phyloP scores from a whole-genome alignment of 306 rosid species.

The Vigna reflexopilosa region DNA sequence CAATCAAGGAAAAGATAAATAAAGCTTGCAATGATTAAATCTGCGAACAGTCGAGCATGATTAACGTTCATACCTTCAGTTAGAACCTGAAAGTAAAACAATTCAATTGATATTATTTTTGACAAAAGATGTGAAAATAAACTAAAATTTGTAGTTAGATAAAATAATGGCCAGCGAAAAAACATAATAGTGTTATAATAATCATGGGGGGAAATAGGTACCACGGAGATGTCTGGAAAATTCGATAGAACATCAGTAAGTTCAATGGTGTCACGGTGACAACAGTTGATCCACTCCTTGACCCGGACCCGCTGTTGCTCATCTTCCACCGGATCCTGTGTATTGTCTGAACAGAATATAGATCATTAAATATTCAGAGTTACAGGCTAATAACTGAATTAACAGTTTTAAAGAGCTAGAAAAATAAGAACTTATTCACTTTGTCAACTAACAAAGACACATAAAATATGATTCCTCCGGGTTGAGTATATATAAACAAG shows the following conservation, averaged over 20 bases:
- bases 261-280: conserved; percentile 69
- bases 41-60: conserved; percentile 29
- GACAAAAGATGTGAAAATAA: conserved; percentile 23
- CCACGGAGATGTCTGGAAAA: conserved; percentile 93
- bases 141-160: conserved; percentile 15
- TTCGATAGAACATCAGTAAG: conserved; percentile 79
- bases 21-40: conserved; percentile 22
- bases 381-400: conserved; percentile 19
- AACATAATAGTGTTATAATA: not conserved
- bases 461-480: conserved; percentile 10
- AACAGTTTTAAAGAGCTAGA: conserved; percentile 4
- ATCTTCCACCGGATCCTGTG: conserved; percentile 86
- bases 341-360: conserved; percentile 61
- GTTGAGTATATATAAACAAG: conserved; percentile 13
- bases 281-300: conserved; percentile 75
- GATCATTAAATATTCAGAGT: conserved; percentile 20
- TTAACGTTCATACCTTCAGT: conserved; percentile 70
- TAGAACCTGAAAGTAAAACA: conserved; percentile 66
- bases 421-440: not conserved
- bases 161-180: conserved; percentile 25
- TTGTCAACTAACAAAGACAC: not conserved
- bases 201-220: conserved; percentile 41
- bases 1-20: conserved; percentile 43
- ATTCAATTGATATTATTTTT: conserved; percentile 39
- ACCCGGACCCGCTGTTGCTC: conserved; percentile 74